phyloP scores from a whole-genome alignment of 2,329 filamentous ascomycete species.

The Neopestalotiopsis rosae region DNA sequence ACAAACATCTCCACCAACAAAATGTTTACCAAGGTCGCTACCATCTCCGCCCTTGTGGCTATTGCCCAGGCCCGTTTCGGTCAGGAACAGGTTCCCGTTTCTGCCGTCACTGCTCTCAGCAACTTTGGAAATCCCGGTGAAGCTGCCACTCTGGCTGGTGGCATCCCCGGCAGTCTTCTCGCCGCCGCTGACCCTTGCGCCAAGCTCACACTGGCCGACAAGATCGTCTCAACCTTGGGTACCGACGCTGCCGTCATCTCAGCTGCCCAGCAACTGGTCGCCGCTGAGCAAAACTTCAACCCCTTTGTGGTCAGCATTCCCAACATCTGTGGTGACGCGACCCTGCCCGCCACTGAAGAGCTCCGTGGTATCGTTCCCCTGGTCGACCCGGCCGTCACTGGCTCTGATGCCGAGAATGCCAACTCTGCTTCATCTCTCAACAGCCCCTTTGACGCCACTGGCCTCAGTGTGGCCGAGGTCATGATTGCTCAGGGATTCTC shows the following conservation, averaged over 20 bases:
- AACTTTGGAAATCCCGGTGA: constrained; percentile 62
- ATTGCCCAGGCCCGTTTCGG: constrained; percentile 62
- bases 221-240: constrained; percentile 67
- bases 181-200: constrained; percentile 70
- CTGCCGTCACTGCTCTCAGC: constrained; percentile 57
- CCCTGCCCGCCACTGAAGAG: constrained; percentile 63
- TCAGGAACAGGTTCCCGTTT: constrained; percentile 65
- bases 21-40: constrained; percentile 49
- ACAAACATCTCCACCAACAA: constrained; percentile 28
- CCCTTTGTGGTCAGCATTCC: constrained; percentile 65
- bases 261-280: constrained; percentile 67
- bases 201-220: constrained; percentile 69
- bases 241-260: constrained; percentile 63
- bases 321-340: constrained; percentile 67
- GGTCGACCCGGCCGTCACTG: constrained; percentile 67
- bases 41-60: constrained; percentile 48
- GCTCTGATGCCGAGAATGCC: constrained; percentile 62
- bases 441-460: constrained; percentile 61
- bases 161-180: constrained; percentile 65
- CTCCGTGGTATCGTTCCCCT: constrained; percentile 72
- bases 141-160: constrained; percentile 68
- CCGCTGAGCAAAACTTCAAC: constrained; percentile 77
- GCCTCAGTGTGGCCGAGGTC: constrained; percentile 70
- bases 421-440: constrained; percentile 58
- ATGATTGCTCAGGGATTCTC: constrained; percentile 66